Evolutionary conservation across 306 rosid species (phyloP).

Genomic region (Astragalus glycyphyllos): DNA sequence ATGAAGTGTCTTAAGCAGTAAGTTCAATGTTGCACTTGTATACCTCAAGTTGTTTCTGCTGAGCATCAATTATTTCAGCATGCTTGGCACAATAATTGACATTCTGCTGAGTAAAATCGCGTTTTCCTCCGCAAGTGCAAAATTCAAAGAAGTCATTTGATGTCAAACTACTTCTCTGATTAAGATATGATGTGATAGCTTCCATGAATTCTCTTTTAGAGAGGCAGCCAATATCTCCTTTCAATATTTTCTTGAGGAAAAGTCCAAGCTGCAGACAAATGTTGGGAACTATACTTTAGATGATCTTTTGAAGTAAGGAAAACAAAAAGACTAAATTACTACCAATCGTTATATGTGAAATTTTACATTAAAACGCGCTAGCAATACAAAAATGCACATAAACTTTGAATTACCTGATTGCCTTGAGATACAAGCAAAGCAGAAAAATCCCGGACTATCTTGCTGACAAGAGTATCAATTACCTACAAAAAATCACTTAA

Average conservation of each 20-base stretch:
- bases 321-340: not conserved
- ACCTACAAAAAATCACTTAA: slow-evolving; percentile 56
- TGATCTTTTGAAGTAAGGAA: not conserved
- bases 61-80: slow-evolving; percentile 57
- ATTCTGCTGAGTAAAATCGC: slow-evolving; percentile 41
- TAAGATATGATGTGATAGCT: slow-evolving; percentile 67
- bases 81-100: slow-evolving; percentile 47
- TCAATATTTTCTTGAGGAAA: slow-evolving; percentile 80
- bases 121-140: slow-evolving; percentile 79
- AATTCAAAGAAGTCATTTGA: slow-evolving; percentile 74
- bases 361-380: not conserved
- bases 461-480: slow-evolving; percentile 76
- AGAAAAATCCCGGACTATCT: slow-evolving; percentile 84
- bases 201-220: slow-evolving; percentile 74
- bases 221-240: slow-evolving; percentile 53
- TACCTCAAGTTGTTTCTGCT: slow-evolving; percentile 83
- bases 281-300: slow-evolving; percentile 15
- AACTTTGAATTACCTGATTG: slow-evolving; percentile 69
- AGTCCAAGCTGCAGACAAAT: slow-evolving; percentile 68
- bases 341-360: not conserved
- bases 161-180: slow-evolving; percentile 65
- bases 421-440: slow-evolving; percentile 90
- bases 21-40: slow-evolving; percentile 2
- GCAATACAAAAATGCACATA: slow-evolving; percentile 23
- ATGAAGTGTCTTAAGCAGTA: slow-evolving; percentile 22